These are phyloP conservation scores for Tinospora cordifolia DNA, from an alignment of 164 flowering plant species.

Conservation along the genomic window DNA sequence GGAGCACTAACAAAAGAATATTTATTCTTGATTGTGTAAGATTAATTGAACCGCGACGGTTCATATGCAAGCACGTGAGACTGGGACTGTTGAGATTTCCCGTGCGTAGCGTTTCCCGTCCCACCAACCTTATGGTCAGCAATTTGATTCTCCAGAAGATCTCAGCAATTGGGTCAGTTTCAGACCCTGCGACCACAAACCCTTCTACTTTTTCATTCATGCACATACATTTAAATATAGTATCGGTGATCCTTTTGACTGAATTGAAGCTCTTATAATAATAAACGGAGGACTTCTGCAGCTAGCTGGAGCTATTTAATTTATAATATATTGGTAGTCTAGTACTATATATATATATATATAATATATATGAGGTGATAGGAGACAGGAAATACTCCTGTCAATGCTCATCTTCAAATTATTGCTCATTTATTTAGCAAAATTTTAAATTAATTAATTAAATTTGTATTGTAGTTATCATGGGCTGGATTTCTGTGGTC, in stretches of 20 bases:
- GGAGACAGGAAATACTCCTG: constrained; percentile 6
- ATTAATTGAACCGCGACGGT: not conserved
- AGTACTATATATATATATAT: not conserved
- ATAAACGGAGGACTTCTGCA: not conserved
- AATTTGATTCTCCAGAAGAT: not conserved
- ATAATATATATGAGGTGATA: not conserved
- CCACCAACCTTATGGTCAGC: not conserved
- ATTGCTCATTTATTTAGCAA: not conserved
- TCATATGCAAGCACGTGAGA: not conserved
- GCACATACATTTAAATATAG: not conserved
- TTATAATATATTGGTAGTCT: not conserved
- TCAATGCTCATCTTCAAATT: not conserved
- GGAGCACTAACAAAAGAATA: too few relatives aligned
- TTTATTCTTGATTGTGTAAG: not conserved
- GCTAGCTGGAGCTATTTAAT: not conserved
- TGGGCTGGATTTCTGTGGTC: not conserved
- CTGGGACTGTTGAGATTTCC: not conserved
- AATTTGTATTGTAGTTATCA: not conserved
- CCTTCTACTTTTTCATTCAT: constrained; percentile 1
- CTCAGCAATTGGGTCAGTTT: not conserved
- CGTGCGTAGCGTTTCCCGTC: not conserved
- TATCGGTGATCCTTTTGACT: not conserved
- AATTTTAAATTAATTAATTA: too few relatives aligned
- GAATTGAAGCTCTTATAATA: not conserved
- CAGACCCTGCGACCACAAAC: not conserved